Conservation (phyloP, 1,284 basidiomycete genomes). For the Meripilus lineatus region DNA sequence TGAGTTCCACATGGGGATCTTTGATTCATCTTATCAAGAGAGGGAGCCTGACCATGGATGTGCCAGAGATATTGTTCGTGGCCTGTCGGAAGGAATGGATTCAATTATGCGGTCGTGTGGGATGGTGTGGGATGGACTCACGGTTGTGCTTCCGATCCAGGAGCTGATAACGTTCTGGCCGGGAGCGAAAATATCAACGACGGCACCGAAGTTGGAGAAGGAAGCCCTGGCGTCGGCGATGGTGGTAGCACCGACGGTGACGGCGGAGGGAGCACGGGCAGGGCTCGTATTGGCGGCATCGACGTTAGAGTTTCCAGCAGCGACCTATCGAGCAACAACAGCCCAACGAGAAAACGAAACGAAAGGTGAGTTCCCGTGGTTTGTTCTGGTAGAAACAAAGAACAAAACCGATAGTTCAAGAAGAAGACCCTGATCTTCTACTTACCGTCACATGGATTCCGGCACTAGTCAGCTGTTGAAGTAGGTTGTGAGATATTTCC, state of each 20-base stretch:
- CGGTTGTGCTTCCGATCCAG: conserved; percentile 28
- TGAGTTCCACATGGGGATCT: too few relatives aligned
- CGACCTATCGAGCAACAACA: conserved; percentile 7
- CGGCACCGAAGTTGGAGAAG: conserved; percentile 31
- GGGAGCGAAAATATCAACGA: conserved; percentile 33
- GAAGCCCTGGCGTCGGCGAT: conserved; percentile 40
- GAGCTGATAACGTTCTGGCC: conserved; percentile 30
- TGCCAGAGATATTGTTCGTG: conserved; percentile 29
- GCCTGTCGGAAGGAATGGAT: too few relatives aligned
- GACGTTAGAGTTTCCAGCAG: conserved; percentile 26
- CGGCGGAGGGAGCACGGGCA: conserved; percentile 39
- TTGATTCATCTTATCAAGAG: too few relatives aligned
- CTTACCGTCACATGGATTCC: conserved; percentile 28
- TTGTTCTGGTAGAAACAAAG: too few relatives aligned
- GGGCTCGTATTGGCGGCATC: conserved; percentile 26
- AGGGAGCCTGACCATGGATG: conserved; percentile 22
- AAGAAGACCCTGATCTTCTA: too few relatives aligned
- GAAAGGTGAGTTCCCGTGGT: too few relatives aligned
- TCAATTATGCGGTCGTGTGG: not conserved
- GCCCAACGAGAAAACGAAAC: too few relatives aligned
- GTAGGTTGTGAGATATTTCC: too few relatives aligned
- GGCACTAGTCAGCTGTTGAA: conserved; percentile 15
- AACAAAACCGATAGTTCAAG: too few relatives aligned
- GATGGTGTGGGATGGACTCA: conserved; percentile 1
- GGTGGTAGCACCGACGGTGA: conserved; percentile 62